Conservation (phyloP, 768 basidiomycete genomes). For the Phlegmacium glaucopus region DNA sequence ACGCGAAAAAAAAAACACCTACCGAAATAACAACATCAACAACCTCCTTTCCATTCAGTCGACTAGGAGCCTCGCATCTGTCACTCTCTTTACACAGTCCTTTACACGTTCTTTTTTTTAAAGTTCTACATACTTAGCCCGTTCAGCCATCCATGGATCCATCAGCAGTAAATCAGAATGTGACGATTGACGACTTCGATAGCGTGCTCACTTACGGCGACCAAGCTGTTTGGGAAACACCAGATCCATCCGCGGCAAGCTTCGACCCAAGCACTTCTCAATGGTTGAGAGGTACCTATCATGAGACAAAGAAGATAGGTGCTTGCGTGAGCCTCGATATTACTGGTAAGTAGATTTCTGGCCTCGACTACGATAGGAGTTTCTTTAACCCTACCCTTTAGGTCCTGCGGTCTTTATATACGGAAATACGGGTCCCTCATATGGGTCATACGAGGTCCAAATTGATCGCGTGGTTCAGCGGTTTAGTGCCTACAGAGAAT, state of each 20-base stretch:
- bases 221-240: constrained; percentile 39
- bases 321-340: constrained; percentile 40
- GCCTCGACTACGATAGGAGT: background rate
- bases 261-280: constrained; percentile 31
- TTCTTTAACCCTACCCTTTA: constrained; percentile 9
- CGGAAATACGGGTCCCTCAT: constrained; percentile 38
- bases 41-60: no score
- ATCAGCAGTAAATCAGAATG: constrained; percentile 39
- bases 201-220: constrained; percentile 37
- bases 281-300: constrained; percentile 44
- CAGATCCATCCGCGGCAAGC: constrained; percentile 40
- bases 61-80: no score
- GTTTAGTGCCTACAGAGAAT: constrained; percentile 27
- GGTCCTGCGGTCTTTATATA: constrained; percentile 43
- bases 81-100: no score
- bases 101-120: no score
- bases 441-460: constrained; percentile 39
- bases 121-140: no score
- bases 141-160: no score
- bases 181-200: constrained; percentile 49
- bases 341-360: constrained; percentile 26
- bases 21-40: no score
- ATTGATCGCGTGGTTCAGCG: constrained; percentile 29
- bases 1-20: no score
- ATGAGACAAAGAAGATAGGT: constrained; percentile 33